phyloP scores from a whole-genome alignment of 805 yeast species.

The Wickerhamomyces strasburgensis region DNA sequence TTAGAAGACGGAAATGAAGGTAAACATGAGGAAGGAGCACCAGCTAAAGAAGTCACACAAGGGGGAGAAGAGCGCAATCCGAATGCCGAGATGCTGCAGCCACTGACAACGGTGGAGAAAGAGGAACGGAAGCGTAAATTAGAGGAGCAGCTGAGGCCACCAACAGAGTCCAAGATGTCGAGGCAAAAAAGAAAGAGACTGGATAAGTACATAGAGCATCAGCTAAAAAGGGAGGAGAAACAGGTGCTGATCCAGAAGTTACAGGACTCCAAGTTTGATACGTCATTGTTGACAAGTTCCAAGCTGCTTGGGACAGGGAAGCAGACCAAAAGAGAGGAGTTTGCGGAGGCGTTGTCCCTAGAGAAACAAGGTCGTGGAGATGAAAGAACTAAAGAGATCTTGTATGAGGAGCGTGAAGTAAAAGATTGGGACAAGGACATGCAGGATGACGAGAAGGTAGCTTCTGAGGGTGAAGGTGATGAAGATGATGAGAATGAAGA shows the following conservation, averaged over 20 bases:
- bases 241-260: constrained; percentile 70
- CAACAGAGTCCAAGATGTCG: constrained; percentile 63
- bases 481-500: constrained; percentile 21
- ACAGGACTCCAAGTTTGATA: constrained; percentile 58
- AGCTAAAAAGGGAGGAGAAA: constrained; percentile 82
- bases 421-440: constrained; percentile 53
- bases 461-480: constrained; percentile 18
- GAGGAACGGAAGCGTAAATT: constrained; percentile 60
- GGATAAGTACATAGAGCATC: constrained; percentile 91
- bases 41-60: constrained; percentile 13
- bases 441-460: constrained; percentile 22
- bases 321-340: constrained; percentile 61
- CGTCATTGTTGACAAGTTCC: constrained; percentile 63
- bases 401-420: constrained; percentile 65
- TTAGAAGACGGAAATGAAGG: constrained; percentile 35
- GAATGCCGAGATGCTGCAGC: constrained; percentile 57
- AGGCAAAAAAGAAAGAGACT: constrained; percentile 70
- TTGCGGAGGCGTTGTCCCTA: constrained; percentile 67
- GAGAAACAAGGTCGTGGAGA: constrained; percentile 70
- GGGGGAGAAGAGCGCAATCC: constrained; percentile 34
- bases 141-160: constrained; percentile 52
- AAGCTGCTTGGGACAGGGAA: constrained; percentile 73
- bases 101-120: constrained; percentile 61
- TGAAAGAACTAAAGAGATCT: constrained; percentile 53
- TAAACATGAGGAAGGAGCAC: constrained; percentile 15